A percentile compares a stretch with the other conserved stretches of the same genome.
Conservation (phyloP, 352 stramenopile genomes). For the Phytophthora pseudosyringae region DNA sequence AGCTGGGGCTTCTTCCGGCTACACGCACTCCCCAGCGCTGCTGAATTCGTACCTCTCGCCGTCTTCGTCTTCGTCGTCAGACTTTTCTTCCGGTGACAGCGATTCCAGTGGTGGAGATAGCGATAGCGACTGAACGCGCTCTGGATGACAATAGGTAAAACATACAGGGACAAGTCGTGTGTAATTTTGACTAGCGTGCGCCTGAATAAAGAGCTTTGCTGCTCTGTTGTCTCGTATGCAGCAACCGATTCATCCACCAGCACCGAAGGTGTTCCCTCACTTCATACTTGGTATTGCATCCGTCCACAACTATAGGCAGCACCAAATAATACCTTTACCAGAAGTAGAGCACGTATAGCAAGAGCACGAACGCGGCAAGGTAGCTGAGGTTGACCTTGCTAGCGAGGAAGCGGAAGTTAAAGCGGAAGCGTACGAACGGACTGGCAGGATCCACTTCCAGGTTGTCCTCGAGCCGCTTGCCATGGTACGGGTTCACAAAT, state of each 20-base stretch:
- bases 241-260: slow-evolving; percentile 1
- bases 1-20: slow-evolving; percentile 19
- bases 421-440: slow-evolving; percentile 63
- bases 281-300: slow-evolving; percentile 9
- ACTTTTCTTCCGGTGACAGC: slow-evolving; percentile 80
- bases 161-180: slow-evolving; percentile 31
- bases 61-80: slow-evolving; percentile 82
- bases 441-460: slow-evolving; percentile 59
- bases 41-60: slow-evolving; percentile 71
- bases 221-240: slow-evolving; percentile 8
- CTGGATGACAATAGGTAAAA: slow-evolving; percentile 22
- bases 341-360: slow-evolving; percentile 76
- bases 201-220: slow-evolving; percentile 23
- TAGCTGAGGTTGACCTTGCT: slow-evolving; percentile 87
- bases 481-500: slow-evolving; percentile 71
- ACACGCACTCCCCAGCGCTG: slow-evolving; percentile 46
- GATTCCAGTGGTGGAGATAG: slow-evolving; percentile 68
- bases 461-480: slow-evolving; percentile 79
- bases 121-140: slow-evolving; percentile 34
- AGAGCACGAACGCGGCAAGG: slow-evolving; percentile 55
- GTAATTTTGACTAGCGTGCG: slow-evolving; percentile 30
- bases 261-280: slow-evolving; percentile 16
- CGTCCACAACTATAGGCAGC: background rate
- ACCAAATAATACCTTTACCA: slow-evolving; percentile 46
- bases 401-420: slow-evolving; percentile 89